Base-by-base conservation (phyloP, 108 stramenopile species). In the Nannochloropsis gaditana region DNA sequence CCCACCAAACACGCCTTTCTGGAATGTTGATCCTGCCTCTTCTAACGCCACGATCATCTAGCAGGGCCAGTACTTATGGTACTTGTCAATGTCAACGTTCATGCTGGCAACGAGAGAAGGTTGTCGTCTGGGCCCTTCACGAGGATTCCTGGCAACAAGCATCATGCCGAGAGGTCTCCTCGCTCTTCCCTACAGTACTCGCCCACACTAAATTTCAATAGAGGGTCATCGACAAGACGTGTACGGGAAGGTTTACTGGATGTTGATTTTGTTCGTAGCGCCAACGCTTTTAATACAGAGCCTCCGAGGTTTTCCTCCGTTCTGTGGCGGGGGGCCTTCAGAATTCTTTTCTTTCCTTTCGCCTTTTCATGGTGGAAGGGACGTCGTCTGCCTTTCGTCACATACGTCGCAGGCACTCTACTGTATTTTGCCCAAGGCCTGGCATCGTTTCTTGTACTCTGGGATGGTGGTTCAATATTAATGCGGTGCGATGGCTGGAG, bases 341-440 rank as follows among this genome's bases (percentile, higher is more conserved):
- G 59, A 15, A n/a, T 73, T n/a, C 59, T 73, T n/a, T 73, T 73
- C 59, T 73, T 73, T n/a, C 59, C 59, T n/a, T 73, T 73, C 19
- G 59, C 59, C 59, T 73, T n/a, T n/a, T n/a, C 59, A 15, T 73
- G 59, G 59, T 73, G 59, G 59, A 73, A 73, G n/a, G 2, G 59
- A 73, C 15, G 59, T 15, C 59, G 59, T 4, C 59, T 73, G 59
- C n/a, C 59, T n/a, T n/a, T 73, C 59, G 59, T 73, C 6, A 73
- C 59, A 15, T 73, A n/a, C n/a, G 15, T 15, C n/a, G n/a, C n/a
- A 4, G 59, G 59, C 59, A n/a, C 59, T n/a, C n/a, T 73, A n/a
- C 6, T 73, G 8, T 73, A 73, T n/a, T n/a, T 73, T 15, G 59
- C 19, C 15, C 59, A 73, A 73, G 59, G 59, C 6, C 59, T 73